Evolutionary conservation across 176 grass and related monocot genomes (phyloP).

Genomic region (Juncus effusus): DNA sequence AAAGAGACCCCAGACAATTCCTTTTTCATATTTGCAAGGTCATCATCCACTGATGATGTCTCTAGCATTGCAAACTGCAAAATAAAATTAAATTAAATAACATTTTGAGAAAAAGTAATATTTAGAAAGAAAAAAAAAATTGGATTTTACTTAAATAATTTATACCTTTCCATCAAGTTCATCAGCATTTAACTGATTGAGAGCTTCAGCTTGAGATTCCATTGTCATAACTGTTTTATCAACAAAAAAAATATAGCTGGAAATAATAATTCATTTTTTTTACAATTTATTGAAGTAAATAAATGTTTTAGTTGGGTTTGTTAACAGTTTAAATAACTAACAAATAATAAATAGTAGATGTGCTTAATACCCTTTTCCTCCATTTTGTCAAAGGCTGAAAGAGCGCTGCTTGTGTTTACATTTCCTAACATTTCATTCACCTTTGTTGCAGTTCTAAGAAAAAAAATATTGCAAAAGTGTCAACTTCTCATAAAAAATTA

Average conservation of each 20-base stretch:
- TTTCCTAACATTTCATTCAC: conserved; percentile 92
- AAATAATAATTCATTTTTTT: conserved; percentile 60
- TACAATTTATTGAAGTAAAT: conserved; percentile 81
- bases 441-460: conserved; percentile 80
- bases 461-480: neutral
- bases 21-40: conserved; percentile 70
- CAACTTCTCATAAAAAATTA: conserved; percentile 2
- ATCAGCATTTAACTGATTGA: conserved; percentile 74
- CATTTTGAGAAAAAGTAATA: conserved; percentile 2
- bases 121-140: neutral
- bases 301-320: too few relatives aligned
- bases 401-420: conserved; percentile 83
- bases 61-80: conserved; percentile 85
- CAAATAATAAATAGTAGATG: too few relatives aligned
- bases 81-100: conserved; percentile 6
- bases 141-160: conserved; percentile 14
- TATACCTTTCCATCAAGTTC: conserved; percentile 96
- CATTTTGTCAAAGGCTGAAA: conserved; percentile 99
- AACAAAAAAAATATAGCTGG: neutral
- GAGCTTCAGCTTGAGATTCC: conserved; percentile 96
- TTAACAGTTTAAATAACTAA: too few relatives aligned
- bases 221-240: conserved; percentile 68
- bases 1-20: conserved; percentile 54
- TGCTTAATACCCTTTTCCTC: conserved; percentile 78
- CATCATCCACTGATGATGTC: conserved; percentile 77